Evolutionary conservation across 192 early-diverging fungal genomes (phyloP).

Genomic region (Haplosporangium gracile): DNA sequence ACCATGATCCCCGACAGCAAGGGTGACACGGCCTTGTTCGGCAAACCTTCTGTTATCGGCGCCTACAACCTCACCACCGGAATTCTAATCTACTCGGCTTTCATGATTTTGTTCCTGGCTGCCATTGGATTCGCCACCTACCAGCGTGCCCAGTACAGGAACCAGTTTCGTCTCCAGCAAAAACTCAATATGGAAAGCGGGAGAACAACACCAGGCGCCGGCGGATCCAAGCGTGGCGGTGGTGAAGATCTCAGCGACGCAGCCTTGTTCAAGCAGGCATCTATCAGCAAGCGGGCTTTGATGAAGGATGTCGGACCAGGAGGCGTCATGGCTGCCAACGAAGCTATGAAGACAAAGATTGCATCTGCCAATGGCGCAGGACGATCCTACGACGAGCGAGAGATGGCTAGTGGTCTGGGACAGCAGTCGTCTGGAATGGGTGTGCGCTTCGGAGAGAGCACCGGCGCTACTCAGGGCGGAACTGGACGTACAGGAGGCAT

Average conservation of each 20-base stretch:
- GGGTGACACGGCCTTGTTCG: constrained; percentile 43
- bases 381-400: constrained; percentile 39
- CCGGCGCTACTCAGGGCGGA: neutral
- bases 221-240: constrained; percentile 13
- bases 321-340: constrained; percentile 19
- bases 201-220: neutral
- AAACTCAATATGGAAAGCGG: constrained; percentile 34
- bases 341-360: constrained; percentile 27
- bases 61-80: constrained; percentile 45
- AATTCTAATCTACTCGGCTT: constrained; percentile 40
- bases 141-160: constrained; percentile 39
- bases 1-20: constrained; percentile 25
- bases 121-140: constrained; percentile 42
- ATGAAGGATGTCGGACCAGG: constrained; percentile 46
- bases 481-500: constrained; percentile 48
- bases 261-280: constrained; percentile 48
- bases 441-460: constrained; percentile 41
- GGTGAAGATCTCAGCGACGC: constrained; percentile 32
- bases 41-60: constrained; percentile 35
- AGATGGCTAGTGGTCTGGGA: neutral
- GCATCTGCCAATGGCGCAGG: constrained; percentile 49
- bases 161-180: constrained; percentile 37
- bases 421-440: constrained; percentile 15
- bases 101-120: constrained; percentile 27
- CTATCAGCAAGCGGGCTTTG: constrained; percentile 50